phyloP scores from a whole-genome alignment of 2,329 filamentous ascomycete species.

The Zymoseptoria pseudotritici region DNA sequence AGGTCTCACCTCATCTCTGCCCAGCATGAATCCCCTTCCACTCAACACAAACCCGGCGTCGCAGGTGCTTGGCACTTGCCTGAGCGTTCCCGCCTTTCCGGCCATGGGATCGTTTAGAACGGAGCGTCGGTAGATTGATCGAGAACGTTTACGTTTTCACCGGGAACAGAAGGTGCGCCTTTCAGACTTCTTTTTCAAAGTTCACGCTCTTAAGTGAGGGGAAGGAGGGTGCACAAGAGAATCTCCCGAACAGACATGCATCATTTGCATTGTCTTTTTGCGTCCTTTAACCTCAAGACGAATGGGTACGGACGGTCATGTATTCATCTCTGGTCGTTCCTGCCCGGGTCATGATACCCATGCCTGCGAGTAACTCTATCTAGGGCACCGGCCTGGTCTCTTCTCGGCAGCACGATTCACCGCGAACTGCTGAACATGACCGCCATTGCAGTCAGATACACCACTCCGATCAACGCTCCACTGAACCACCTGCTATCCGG shows the following conservation, averaged over 20 bases:
- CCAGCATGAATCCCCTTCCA: constrained; percentile 1
- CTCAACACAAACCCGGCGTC: constrained; percentile 33
- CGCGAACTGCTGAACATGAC: neutral
- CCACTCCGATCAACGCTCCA: neutral
- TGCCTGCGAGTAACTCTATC: too few species aligned
- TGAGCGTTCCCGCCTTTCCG: constrained; percentile 31
- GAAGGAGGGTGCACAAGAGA: constrained; percentile 32
- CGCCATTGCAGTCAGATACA: neutral
- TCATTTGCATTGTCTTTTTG: neutral
- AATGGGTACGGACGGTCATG: too few species aligned
- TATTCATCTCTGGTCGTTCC: too few species aligned
- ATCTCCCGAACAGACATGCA: constrained; percentile 28
- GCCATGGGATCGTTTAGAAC: constrained; percentile 35
- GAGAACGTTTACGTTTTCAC: constrained; percentile 8
- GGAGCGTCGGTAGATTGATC: constrained; percentile 40
- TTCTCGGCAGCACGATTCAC: neutral
- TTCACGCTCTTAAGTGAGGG: constrained; percentile 17
- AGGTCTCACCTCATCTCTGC: neutral
- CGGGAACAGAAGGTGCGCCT: constrained; percentile 32
- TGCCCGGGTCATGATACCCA: too few species aligned
- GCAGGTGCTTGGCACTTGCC: constrained; percentile 37
- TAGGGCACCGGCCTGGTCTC: too few species aligned
- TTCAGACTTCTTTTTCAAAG: constrained; percentile 12
- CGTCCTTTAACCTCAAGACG: neutral
- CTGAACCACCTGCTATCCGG: neutral